A percentile compares a stretch with the other conserved stretches of the same genome.
phyloP scores from a whole-genome alignment of 169 alveolate species.

The Plasmodium cynomolgi region DNA sequence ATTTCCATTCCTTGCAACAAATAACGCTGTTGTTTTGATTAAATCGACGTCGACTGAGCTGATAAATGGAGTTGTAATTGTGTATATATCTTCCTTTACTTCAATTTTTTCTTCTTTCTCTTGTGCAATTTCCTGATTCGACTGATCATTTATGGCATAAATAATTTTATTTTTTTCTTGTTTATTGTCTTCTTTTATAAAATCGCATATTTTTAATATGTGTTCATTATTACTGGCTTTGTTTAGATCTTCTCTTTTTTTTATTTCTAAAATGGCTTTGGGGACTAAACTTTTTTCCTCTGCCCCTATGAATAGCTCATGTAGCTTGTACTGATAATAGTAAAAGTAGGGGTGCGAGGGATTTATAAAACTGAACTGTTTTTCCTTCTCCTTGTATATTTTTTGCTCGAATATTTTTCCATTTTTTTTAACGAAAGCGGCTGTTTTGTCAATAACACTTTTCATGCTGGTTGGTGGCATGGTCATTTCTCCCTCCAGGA shows the following conservation, averaged over 20 bases:
- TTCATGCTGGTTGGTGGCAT: slow-evolving; percentile 91
- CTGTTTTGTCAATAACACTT: slow-evolving; percentile 92
- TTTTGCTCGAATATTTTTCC: slow-evolving; percentile 91
- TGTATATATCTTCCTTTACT: slow-evolving; percentile 72
- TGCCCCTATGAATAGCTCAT: slow-evolving; percentile 79
- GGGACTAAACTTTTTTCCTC: slow-evolving; percentile 70
- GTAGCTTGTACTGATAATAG: slow-evolving; percentile 87
- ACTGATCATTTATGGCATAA: slow-evolving; percentile 45
- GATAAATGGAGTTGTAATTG: slow-evolving; percentile 89
- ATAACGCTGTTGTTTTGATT: slow-evolving; percentile 95
- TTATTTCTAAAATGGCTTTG: slow-evolving; percentile 79
- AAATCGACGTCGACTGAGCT: slow-evolving; percentile 86
- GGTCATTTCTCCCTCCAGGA: slow-evolving; percentile 80
- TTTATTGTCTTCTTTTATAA: slow-evolving; percentile 75
- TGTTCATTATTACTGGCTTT: slow-evolving; percentile 65
- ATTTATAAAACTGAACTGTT: slow-evolving; percentile 86
- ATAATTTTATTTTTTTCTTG: slow-evolving; percentile 76
- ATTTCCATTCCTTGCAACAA: slow-evolving; percentile 98
- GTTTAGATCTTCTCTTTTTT: slow-evolving; percentile 76
- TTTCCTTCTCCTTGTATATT: slow-evolving; percentile 84
- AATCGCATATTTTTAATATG: slow-evolving; percentile 77
- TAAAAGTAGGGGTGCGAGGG: slow-evolving; percentile 89
- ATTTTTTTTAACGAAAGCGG: slow-evolving; percentile 92
- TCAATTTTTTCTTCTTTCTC: slow-evolving; percentile 28
- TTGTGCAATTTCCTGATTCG: slow-evolving; percentile 10